These are phyloP conservation scores for Linnemannia schmuckeri DNA, from an alignment of 192 early-diverging fungal species.

Conservation along the genomic window DNA sequence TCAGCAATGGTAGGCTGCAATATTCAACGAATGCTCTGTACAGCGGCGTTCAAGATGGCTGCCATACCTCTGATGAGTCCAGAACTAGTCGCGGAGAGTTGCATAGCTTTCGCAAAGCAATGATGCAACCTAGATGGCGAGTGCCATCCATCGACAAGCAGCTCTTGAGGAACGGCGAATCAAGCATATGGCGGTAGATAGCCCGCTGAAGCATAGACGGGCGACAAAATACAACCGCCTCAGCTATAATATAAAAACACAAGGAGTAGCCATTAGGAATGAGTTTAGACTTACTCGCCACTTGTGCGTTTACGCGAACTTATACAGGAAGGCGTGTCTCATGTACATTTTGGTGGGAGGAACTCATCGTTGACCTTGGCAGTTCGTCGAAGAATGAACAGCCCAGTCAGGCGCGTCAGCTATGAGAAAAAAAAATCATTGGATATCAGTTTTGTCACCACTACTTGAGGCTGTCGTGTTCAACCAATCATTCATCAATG, in stretches of 20 bases:
- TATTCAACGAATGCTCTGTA: background rate
- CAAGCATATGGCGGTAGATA: conserved; percentile 52
- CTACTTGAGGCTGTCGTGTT: background rate
- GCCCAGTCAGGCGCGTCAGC: conserved; percentile 57
- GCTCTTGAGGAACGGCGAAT: conserved; percentile 29
- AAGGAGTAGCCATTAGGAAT: background rate
- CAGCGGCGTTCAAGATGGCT: background rate
- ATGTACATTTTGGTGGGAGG: conserved; percentile 68
- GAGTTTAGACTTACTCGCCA: no score
- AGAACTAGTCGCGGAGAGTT: conserved; percentile 44
- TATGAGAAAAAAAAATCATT: background rate
- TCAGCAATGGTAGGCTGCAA: background rate
- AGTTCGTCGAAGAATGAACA: conserved; percentile 75
- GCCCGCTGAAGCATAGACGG: conserved; percentile 59
- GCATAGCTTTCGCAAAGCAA: conserved; percentile 59
- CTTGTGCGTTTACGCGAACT: background rate
- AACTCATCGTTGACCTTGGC: conserved; percentile 63
- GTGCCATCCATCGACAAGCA: conserved; percentile 49
- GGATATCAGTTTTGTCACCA: background rate
- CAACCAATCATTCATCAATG: background rate
- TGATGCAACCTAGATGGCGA: conserved; percentile 62
- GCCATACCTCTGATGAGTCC: conserved; percentile 33
- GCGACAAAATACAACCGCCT: conserved; percentile 67
- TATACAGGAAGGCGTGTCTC: background rate
- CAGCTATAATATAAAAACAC: conserved; percentile 33